Percentiles rank a stretch among this genome's conserved stretches.
These are phyloP conservation scores for Obelidium mucronatum DNA, from an alignment of 192 early-diverging fungal species.

Conservation along the genomic window DNA sequence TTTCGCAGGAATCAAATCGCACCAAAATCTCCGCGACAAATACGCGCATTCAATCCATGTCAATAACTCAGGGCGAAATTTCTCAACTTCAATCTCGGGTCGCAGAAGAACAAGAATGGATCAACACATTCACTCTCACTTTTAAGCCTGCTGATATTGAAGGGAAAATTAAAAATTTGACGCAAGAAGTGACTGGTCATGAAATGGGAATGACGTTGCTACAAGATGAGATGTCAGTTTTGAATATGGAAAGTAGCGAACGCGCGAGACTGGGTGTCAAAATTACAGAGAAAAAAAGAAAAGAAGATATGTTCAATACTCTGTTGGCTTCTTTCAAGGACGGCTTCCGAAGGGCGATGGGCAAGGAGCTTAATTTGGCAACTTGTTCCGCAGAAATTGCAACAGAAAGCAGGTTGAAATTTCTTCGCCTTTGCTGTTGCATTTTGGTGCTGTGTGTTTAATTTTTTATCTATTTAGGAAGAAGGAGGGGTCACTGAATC, in stretches of 20 bases:
- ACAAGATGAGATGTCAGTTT: slow-evolving; percentile 62
- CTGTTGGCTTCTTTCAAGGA: slow-evolving; percentile 8
- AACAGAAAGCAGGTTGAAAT: neutral
- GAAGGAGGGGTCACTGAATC: slow-evolving; percentile 7
- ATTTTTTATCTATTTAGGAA: slow-evolving; percentile 1
- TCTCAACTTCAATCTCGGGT: slow-evolving; percentile 47
- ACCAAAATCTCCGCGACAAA: slow-evolving; percentile 42
- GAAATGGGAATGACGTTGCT: slow-evolving; percentile 54
- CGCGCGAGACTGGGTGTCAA: slow-evolving; percentile 68
- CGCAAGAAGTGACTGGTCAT: slow-evolving; percentile 51
- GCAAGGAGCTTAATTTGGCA: neutral
- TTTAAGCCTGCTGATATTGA: slow-evolving; percentile 37
- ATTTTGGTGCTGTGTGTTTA: neutral
- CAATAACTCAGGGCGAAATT: slow-evolving; percentile 48
- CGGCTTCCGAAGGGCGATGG: neutral
- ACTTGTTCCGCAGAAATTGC: slow-evolving; percentile 25
- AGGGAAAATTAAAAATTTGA: slow-evolving; percentile 43
- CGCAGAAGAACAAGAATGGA: slow-evolving; percentile 39
- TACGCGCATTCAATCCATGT: slow-evolving; percentile 36
- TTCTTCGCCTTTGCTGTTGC: neutral
- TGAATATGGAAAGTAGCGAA: slow-evolving; percentile 68
- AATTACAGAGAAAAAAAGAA: slow-evolving; percentile 56
- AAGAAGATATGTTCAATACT: slow-evolving; percentile 37
- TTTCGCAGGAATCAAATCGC: slow-evolving; percentile 37
- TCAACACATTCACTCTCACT: neutral